Conservation (phyloP, 2,329 filamentous ascomycete genomes). For the Esteya vermicola region DNA sequence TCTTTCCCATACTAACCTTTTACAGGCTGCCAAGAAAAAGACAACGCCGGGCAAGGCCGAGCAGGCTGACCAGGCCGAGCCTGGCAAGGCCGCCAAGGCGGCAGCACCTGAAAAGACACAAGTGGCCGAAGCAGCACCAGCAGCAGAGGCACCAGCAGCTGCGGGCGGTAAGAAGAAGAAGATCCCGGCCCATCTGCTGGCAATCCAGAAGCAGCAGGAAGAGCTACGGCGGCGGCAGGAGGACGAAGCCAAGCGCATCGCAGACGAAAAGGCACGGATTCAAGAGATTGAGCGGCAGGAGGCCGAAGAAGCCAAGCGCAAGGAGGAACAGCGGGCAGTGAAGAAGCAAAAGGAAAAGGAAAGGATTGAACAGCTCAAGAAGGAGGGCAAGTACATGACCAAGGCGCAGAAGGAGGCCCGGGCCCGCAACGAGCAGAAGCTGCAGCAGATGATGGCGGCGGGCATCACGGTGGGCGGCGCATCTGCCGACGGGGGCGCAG, state of each 20-base stretch:
- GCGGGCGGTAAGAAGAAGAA: constrained; percentile 75
- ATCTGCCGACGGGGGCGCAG: no score
- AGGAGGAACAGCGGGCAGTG: constrained; percentile 57
- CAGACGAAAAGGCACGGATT: constrained; percentile 49
- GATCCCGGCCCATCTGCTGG: constrained; percentile 56
- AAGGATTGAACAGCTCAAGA: constrained; percentile 74
- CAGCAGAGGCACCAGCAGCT: constrained; percentile 25
- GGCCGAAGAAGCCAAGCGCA: constrained; percentile 54
- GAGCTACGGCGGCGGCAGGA: constrained; percentile 53
- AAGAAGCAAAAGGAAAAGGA: constrained; percentile 84
- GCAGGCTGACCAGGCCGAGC: constrained; percentile 34
- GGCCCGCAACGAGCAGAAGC: constrained; percentile 60
- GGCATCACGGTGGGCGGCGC: constrained; percentile 57
- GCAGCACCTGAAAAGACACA: constrained; percentile 30
- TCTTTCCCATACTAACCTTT: neutral
- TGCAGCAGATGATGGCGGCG: constrained; percentile 74
- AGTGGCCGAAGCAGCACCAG: constrained; percentile 16
- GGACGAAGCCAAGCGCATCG: constrained; percentile 40
- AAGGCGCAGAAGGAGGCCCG: constrained; percentile 78
- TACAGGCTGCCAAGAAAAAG: constrained; percentile 75
- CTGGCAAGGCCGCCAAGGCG: constrained; percentile 31
- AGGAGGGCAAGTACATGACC: constrained; percentile 73
- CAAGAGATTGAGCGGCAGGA: constrained; percentile 51
- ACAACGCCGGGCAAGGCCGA: constrained; percentile 34
- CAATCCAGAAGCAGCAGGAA: constrained; percentile 73